A percentile compares a stretch with the other conserved stretches of the same genome.
These are phyloP conservation scores for Styphnolobium japonicum DNA, from an alignment of 306 rosid species.

Conservation along the genomic window DNA sequence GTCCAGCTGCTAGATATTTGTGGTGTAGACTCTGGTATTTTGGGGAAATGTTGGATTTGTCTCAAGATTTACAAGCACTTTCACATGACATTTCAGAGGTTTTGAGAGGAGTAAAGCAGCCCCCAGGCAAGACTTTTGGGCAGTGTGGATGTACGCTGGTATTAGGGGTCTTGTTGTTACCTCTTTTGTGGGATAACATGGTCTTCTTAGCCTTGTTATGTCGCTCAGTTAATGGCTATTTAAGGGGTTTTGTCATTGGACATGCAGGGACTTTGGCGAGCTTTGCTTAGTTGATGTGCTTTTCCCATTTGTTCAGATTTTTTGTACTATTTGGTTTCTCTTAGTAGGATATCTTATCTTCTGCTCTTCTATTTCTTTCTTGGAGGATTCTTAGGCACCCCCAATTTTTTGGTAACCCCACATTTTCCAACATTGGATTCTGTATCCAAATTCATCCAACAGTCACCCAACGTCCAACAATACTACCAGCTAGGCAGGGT, in stretches of 20 bases:
- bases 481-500: not conserved
- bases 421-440: not conserved
- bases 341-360: not conserved
- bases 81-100: not conserved
- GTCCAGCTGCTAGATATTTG: not conserved
- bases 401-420: not conserved
- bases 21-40: not conserved
- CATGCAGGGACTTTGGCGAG: not conserved
- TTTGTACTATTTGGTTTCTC: not conserved
- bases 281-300: not conserved
- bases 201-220: not conserved
- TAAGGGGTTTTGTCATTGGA: not conserved
- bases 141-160: not conserved
- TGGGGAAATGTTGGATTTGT: not conserved
- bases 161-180: not conserved
- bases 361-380: not conserved
- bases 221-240: not conserved
- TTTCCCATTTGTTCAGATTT: not conserved
- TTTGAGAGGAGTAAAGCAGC: not conserved
- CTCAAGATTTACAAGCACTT: not conserved
- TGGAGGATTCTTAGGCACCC: not conserved
- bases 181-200: not conserved
- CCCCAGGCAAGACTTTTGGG: not conserved
- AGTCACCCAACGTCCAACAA: not conserved
- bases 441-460: not conserved